These are phyloP conservation scores for Jasminum sambac DNA, from an alignment of 257 asterid species.

Conservation along the genomic window DNA sequence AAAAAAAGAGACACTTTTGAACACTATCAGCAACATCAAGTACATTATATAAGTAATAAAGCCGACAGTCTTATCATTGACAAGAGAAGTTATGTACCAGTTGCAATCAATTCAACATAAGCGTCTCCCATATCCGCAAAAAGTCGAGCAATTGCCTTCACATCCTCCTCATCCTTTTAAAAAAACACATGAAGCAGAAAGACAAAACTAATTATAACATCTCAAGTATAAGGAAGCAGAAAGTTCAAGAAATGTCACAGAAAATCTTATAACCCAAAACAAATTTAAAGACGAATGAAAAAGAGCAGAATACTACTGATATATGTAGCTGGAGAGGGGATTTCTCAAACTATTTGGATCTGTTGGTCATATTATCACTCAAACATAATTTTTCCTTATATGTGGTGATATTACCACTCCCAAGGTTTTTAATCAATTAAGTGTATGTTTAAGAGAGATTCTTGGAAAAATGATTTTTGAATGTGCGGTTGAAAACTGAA, in stretches of 20 bases:
- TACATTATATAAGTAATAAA: conserved; percentile 15
- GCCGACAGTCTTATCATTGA: conserved; percentile 23
- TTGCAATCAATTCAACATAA: conserved; percentile 93
- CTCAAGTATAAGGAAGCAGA: conserved; percentile 12
- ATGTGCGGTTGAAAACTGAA: too few relatives aligned
- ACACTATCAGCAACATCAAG: conserved; percentile 13
- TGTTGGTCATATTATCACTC: not conserved
- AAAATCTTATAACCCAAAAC: conserved; percentile 5
- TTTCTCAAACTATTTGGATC: not conserved
- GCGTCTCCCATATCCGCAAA: conserved; percentile 99
- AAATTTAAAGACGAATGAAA: not conserved
- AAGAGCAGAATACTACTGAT: not conserved
- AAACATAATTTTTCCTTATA: not conserved
- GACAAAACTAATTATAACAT: conserved; percentile 15
- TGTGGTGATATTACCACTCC: conserved; percentile 7
- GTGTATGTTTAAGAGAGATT: too few relatives aligned
- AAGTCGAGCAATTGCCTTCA: conserved; percentile 96
- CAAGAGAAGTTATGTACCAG: conserved; percentile 53
- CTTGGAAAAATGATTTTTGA: too few relatives aligned
- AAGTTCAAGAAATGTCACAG: conserved; percentile 15
- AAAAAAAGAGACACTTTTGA: not conserved
- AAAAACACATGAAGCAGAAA: conserved; percentile 22
- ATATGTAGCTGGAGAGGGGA: not conserved
- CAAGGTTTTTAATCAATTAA: not conserved
- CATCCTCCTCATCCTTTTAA: conserved; percentile 96